Evolutionary conservation across 495 filamentous ascomycete species (phyloP).

Genomic region (Polyplosphaeria fusca): DNA sequence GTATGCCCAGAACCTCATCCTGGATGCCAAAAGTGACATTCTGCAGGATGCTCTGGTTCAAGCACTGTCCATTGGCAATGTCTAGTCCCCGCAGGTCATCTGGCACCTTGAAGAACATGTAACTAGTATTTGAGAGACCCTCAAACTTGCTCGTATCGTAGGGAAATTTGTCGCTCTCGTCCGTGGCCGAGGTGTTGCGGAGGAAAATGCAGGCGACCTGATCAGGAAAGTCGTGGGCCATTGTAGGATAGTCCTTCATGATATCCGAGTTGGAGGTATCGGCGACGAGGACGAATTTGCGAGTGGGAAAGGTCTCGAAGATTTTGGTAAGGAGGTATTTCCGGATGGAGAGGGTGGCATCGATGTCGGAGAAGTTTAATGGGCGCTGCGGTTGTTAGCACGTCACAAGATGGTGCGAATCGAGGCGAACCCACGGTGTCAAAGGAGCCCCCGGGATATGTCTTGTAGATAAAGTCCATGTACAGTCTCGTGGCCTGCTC

Average conservation of each 20-base stretch:
- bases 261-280: constrained; percentile 77
- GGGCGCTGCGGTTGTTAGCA: constrained; percentile 54
- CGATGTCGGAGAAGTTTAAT: constrained; percentile 72
- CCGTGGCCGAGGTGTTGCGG: constrained; percentile 69
- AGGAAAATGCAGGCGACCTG: constrained; percentile 78
- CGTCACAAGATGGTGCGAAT: no score
- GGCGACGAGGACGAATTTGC: constrained; percentile 71
- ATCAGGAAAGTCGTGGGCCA: constrained; percentile 60
- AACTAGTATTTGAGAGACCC: constrained; percentile 56
- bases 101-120: constrained; percentile 74
- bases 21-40: constrained; percentile 69
- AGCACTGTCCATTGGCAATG: constrained; percentile 65
- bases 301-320: constrained; percentile 70
- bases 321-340: constrained; percentile 63
- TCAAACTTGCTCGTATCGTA: constrained; percentile 73
- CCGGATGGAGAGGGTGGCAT: constrained; percentile 67
- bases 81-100: constrained; percentile 68
- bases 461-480: constrained; percentile 76
- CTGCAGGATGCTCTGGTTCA: constrained; percentile 60
- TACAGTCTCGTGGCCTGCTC: constrained; percentile 75
- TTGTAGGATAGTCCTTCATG: constrained; percentile 68
- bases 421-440: constrained; percentile 59
- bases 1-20: constrained; percentile 50
- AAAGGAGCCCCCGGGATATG: constrained; percentile 67
- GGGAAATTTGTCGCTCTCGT: constrained; percentile 59